Evolutionary conservation across 129 eudicot species (phyloP), one percentile per base, ranked within the genome.

Genomic region (Apium graveolens): DNA sequence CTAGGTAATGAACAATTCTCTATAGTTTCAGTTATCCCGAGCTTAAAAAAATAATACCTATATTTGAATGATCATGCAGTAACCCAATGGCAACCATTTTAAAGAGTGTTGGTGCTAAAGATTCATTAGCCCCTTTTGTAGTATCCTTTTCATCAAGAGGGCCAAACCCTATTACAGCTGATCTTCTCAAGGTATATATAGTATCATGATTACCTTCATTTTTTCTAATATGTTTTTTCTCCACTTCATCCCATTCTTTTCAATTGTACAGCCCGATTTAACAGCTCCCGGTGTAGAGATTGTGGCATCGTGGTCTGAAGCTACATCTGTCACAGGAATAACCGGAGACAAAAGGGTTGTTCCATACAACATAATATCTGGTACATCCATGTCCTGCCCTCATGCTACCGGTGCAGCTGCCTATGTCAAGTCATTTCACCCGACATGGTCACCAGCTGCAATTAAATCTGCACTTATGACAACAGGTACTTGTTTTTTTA

Each of bases 141-240:
- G 84, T 51, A 24, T 31, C 79, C 42, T 84, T 84, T 34, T 84
- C 87, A 4, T 84, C 87, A 6, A 75, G 87, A 38, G 87, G 87
- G 17, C 87, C 87, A 32, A 84, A 80, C 31, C 43, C 71, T 6
- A 72, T 84, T 14, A 81, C 87, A 14, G 21, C 39, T 14, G 84
- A 84, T 37, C 78, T 84, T 35, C 79, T 76, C 8, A 80, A 84
- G 86, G 86, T 84, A 27, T 31, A 31, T 66, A 14, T 31, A 65
- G 39, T 32, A 1, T 32, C 7, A 9, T 31, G 72, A 66, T 66
- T 66, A 66, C 38, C 4, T 11, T 66, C 7, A 31, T 26, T 26
- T 62, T 66, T 31, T 66, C 41, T 66, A 7, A 66, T 66, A 14
- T 32, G 39, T 66, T 32, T 27, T 48, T 26, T 5, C 3, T 63